A percentile compares a stretch with the other conserved stretches of the same genome.
Conservation (phyloP, 768 basidiomycete species). For the Pluteus cervinus region DNA sequence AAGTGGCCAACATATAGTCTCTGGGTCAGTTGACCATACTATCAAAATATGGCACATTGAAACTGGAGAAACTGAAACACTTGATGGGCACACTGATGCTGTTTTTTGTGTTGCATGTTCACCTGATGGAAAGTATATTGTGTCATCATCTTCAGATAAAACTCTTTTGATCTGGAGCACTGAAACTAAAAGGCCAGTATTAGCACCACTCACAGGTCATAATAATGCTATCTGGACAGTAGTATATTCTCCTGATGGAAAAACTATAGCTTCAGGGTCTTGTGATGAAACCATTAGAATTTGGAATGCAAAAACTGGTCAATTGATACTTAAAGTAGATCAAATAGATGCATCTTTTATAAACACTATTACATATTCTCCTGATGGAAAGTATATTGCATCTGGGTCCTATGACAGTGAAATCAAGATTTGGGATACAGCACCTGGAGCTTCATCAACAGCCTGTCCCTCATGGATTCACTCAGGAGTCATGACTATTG, state of each 20-base stretch:
- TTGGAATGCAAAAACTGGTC: too few species aligned
- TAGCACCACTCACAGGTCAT: constrained; percentile 14
- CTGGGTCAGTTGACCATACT: too few species aligned
- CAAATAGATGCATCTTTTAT: constrained; percentile 25
- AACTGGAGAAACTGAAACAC: too few species aligned
- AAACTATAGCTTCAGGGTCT: too few species aligned
- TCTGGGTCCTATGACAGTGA: constrained; percentile 6
- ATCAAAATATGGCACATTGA: too few species aligned
- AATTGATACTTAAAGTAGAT: too few species aligned
- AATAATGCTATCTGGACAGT: constrained; percentile 9
- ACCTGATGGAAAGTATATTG: constrained; percentile 10
- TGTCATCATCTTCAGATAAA: constrained; percentile 12
- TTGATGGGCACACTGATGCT: too few species aligned
- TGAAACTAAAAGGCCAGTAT: constrained; percentile 6
- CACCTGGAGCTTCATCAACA: not conserved
- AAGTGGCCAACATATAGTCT: constrained; percentile 11
- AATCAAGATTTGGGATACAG: constrained; percentile 8
- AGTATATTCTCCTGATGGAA: too few species aligned
- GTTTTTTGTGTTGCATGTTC: too few species aligned
- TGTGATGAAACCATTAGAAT: too few species aligned
- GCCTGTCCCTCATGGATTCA: constrained; percentile 2
- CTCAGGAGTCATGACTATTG: not conserved
- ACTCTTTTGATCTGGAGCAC: constrained; percentile 15
- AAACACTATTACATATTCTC: constrained; percentile 28
- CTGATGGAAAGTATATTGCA: constrained; percentile 6